Conservation (phyloP, 805 yeast species). For the Sugiyamaella smithiae region DNA sequence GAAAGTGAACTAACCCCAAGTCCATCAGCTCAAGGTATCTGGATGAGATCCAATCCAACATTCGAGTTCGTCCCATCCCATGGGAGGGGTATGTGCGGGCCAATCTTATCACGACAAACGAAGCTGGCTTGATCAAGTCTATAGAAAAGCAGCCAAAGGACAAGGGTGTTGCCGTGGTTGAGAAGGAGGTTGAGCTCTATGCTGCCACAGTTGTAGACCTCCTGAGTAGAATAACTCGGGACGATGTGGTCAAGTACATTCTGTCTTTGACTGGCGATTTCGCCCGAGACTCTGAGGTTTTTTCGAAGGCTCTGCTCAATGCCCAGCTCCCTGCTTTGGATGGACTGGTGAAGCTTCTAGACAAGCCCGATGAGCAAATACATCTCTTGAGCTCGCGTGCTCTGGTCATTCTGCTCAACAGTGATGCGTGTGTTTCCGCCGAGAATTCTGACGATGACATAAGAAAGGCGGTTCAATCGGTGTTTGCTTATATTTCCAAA, state of each 20-base stretch:
- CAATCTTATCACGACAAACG: slow-evolving; percentile 60
- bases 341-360: slow-evolving; percentile 46
- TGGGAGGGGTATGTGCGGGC: slow-evolving; percentile 90
- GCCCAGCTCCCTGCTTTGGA: slow-evolving; percentile 49
- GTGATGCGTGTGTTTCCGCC: neutral
- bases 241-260: slow-evolving; percentile 63
- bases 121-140: slow-evolving; percentile 58
- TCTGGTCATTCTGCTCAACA: slow-evolving; percentile 46
- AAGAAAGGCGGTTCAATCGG: slow-evolving; percentile 36
- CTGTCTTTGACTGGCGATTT: slow-evolving; percentile 62
- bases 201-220: slow-evolving; percentile 54
- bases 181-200: slow-evolving; percentile 46
- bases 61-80: slow-evolving; percentile 77
- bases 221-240: slow-evolving; percentile 52
- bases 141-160: slow-evolving; percentile 46
- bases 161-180: slow-evolving; percentile 32
- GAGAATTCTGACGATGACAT: slow-evolving; percentile 33
- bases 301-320: slow-evolving; percentile 40
- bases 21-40: slow-evolving; percentile 26
- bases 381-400: slow-evolving; percentile 55
- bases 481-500: slow-evolving; percentile 30
- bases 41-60: slow-evolving; percentile 46
- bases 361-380: slow-evolving; percentile 54
- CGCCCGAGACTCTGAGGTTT: slow-evolving; percentile 28
- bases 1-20: no score